Percentiles rank a stretch among this genome's conserved stretches.
Conservation (phyloP, 805 yeast genomes). For the Ogataea ramenticola region DNA sequence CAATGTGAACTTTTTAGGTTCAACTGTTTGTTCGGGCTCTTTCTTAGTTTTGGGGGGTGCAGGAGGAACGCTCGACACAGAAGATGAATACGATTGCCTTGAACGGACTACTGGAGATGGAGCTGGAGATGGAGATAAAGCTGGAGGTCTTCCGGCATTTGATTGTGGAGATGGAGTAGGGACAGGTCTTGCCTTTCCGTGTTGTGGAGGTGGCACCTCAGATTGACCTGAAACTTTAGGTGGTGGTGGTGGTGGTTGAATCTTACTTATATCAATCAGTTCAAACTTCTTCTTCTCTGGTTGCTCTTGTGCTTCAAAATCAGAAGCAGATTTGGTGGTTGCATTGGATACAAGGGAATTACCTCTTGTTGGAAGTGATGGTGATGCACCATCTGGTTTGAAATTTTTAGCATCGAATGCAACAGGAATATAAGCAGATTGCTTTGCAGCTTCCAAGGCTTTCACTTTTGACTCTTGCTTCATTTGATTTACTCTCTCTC, state of each 20-base stretch:
- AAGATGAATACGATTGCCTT: not conserved
- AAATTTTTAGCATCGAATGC: not conserved
- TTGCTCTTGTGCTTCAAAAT: not conserved
- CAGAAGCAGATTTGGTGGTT: constrained; percentile 1
- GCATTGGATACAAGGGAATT: constrained; percentile 7
- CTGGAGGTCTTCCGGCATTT: not conserved
- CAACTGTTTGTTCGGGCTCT: not conserved
- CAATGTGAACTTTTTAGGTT: constrained; percentile 10
- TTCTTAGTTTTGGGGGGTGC: not conserved
- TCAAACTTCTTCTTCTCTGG: constrained; percentile 14
- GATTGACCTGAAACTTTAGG: constrained; percentile 3
- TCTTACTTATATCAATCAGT: constrained; percentile 18
- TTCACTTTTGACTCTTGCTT: constrained; percentile 21
- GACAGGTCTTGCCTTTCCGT: too few species aligned
- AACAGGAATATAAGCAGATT: not conserved
- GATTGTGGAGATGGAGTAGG: too few species aligned
- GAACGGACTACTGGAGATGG: not conserved
- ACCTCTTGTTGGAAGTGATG: constrained; percentile 5
- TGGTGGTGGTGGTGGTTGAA: constrained; percentile 23
- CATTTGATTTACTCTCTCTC: constrained; percentile 18
- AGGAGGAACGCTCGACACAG: not conserved
- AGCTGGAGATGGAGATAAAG: constrained; percentile 2
- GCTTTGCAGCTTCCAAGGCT: constrained; percentile 13
- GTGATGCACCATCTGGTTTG: constrained; percentile 5
- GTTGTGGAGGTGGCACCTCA: too few species aligned